phyloP scores from a whole-genome alignment of 2,329 filamentous ascomycete genomes.

The Pseudogymnoascus sp. region DNA sequence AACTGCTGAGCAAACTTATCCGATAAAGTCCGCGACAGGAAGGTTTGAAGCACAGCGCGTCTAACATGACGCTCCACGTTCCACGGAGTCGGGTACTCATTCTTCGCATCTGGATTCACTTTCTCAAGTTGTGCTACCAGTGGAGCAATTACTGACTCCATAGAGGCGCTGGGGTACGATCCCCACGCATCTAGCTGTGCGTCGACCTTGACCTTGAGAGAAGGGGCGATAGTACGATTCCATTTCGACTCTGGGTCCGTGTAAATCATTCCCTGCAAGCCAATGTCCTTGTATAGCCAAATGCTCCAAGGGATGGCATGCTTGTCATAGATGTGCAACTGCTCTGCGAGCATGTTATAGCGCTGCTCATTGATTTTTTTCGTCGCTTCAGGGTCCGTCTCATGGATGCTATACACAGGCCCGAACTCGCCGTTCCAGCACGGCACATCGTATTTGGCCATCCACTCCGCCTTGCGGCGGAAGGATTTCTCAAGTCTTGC shows the following conservation, averaged over 20 bases:
- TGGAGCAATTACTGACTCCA: constrained; percentile 30
- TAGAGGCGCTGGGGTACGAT: constrained; percentile 26
- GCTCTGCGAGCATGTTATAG: constrained; percentile 39
- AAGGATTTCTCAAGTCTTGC: constrained; percentile 34
- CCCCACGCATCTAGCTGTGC: constrained; percentile 50
- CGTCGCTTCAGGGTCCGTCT: constrained; percentile 27
- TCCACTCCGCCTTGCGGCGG: constrained; percentile 38
- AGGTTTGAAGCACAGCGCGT: constrained; percentile 15
- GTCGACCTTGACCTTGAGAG: constrained; percentile 46
- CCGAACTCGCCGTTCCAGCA: constrained; percentile 48
- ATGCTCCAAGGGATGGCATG: constrained; percentile 50
- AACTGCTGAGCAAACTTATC: constrained; percentile 49
- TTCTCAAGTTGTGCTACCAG: constrained; percentile 22
- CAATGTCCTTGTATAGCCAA: constrained; percentile 52
- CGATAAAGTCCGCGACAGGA: constrained; percentile 13
- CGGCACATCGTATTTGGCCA: constrained; percentile 34
- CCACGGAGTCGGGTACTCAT: constrained; percentile 25
- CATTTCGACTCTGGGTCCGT: constrained; percentile 39
- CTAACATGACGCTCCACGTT: constrained; percentile 21
- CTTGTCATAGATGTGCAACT: constrained; percentile 45
- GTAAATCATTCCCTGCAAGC: constrained; percentile 48
- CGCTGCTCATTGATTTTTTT: constrained; percentile 35
- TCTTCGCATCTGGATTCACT: constrained; percentile 19
- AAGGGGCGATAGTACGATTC: constrained; percentile 42
- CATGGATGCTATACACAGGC: constrained; percentile 31